Evolutionary conservation across 2,329 filamentous ascomycete species (phyloP).

Genomic region (Penicillium sp.): DNA sequence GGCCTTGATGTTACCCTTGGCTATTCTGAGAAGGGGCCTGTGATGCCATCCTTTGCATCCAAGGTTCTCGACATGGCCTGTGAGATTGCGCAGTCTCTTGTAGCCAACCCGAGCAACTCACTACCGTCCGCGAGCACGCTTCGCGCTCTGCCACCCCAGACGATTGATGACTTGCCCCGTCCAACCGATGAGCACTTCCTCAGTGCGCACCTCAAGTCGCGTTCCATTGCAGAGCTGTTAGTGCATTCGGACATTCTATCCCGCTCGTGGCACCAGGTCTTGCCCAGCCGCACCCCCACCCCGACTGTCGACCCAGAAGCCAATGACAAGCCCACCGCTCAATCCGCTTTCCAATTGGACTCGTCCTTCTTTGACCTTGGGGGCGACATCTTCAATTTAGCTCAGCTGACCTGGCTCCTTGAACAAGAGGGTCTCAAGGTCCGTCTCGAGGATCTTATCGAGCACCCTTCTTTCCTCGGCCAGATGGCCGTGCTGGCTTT

Average conservation of each 20-base stretch:
- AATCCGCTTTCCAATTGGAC: constrained; percentile 36
- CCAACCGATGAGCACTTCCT: constrained; percentile 34
- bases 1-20: constrained; percentile 39
- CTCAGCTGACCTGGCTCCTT: constrained; percentile 42
- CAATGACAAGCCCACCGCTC: constrained; percentile 17
- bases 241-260: constrained; percentile 42
- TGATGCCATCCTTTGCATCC: constrained; percentile 34
- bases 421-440: constrained; percentile 43
- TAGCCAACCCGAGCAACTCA: constrained; percentile 35
- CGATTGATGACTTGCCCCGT: constrained; percentile 28
- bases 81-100: constrained; percentile 38
- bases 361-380: constrained; percentile 45
- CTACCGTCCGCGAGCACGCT: constrained; percentile 37
- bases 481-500: constrained; percentile 40
- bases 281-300: constrained; percentile 19
- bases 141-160: constrained; percentile 33
- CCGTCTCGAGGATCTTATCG: constrained; percentile 42
- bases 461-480: constrained; percentile 43
- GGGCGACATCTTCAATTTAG: constrained; percentile 44
- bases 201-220: constrained; percentile 37
- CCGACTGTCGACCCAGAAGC: constrained; percentile 12
- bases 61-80: constrained; percentile 44
- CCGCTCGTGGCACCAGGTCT: constrained; percentile 42
- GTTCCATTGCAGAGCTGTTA: constrained; percentile 40
- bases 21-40: constrained; percentile 39